Evolutionary conservation across 345 rosid species (phyloP).

Genomic region (Aegle marmelos): DNA sequence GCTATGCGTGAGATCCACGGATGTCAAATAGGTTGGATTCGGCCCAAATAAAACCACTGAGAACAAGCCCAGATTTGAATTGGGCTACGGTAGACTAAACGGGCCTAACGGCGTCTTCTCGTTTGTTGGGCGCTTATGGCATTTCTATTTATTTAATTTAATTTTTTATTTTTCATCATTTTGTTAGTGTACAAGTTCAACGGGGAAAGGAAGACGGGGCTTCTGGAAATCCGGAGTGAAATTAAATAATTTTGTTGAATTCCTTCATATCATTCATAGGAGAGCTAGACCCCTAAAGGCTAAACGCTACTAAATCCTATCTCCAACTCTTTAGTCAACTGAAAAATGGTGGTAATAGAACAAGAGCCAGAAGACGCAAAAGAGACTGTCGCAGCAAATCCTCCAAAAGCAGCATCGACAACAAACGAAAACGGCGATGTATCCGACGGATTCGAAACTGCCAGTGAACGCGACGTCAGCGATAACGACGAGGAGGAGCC

Average conservation of each 20-base stretch:
- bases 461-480: conserved; percentile 71
- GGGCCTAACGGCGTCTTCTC: too few species aligned
- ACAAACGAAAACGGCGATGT: conserved; percentile 34
- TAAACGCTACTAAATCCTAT: neutral
- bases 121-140: too few species aligned
- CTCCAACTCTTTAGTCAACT: neutral
- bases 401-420: conserved; percentile 19
- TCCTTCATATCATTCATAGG: neutral
- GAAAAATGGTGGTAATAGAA: conserved; percentile 54
- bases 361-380: conserved; percentile 12
- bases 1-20: too few species aligned
- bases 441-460: conserved; percentile 89
- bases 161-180: too few species aligned
- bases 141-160: too few species aligned
- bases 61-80: too few species aligned
- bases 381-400: neutral
- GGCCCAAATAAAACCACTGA: neutral
- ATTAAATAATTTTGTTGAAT: neutral
- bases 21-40: too few species aligned
- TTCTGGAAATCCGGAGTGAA: neutral
- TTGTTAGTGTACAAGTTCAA: too few species aligned
- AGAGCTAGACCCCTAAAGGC: neutral
- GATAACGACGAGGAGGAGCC: conserved; percentile 23
- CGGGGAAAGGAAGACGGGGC: neutral
- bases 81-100: neutral